Evolutionary conservation across 129 eudicot genomes (phyloP), one percentile per base, ranked within the genome.

Genomic region (Calendula officinalis): DNA sequence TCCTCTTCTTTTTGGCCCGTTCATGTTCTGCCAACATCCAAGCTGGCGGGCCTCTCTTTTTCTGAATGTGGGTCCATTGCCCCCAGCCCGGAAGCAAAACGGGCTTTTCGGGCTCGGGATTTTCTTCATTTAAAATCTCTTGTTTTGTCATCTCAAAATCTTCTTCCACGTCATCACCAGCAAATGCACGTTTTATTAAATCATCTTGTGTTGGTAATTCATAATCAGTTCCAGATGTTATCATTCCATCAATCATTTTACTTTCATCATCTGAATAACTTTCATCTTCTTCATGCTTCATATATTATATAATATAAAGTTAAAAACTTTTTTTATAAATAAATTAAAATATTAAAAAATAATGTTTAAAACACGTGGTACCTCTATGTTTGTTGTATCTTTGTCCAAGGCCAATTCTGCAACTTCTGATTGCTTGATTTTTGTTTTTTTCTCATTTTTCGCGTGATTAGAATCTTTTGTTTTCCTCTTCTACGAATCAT

Each of bases 111-210:
- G 97, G 97, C 69, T 81, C 92, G 15, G 97, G 97, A 57, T 79
- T 82, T 69, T 94, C 99, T 77, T 94, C 97, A 42, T 86, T 77
- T 62, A 94, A 50, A 8, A 80, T 78, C 56, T 77, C 90, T 47
- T 83, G 78, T 61, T 94, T 94, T 14, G 62, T 79, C 84, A 76
- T 88, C 72, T 77, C 84, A 72, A 94, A 94, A 9, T 83, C 92
- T 48, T 83, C 88, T 77, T 83, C 99, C 72, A 94, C 95, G n/a
- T 88, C 95, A 82, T 88, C 99, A 50, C 97, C 99, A 39, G 97
- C 99, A 76, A 94, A 94, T 52, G 99, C 96, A 42, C 96, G 87
- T 46, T 73, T 77, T 47, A 94, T 85, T 8, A 94, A 85, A 69
- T 94, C 99, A 60, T 78, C 94, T 70, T 94, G 96, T 59, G 99